Evolutionary conservation across 1,284 basidiomycete genomes (phyloP), one percentile per base, ranked within the genome.

Genomic region (Singerocomus inundabilis): DNA sequence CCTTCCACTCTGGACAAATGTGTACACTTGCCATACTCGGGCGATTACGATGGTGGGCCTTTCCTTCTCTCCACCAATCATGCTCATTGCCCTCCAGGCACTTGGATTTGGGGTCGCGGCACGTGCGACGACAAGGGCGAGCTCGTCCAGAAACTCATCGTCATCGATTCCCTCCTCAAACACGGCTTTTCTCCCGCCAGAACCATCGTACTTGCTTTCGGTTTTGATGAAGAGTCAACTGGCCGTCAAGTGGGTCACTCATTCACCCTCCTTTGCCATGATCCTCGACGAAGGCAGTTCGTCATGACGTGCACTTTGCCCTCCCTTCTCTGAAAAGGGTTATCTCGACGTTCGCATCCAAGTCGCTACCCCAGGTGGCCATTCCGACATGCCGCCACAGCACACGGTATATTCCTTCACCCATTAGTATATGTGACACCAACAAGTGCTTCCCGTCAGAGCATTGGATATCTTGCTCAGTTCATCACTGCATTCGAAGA

Each of bases 201-300:
- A 29, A 80, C 80, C 1, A 68, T 90, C 42, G 76, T 91, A 3
- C 70, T 90, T 37, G 78, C 83, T 2, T 84, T 82, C 56, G 88
- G 89, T 10, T 85, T 85, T 56, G 88, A 91, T 62, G 89, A 91
- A 63, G 88, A 91, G 70, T 69, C 75, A 15, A 74, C 75, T 47
- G 85, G 84, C 32, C 52, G 48, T n/a, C 64, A 82, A 53, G 75
- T 76, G 62, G 36, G 61, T 43, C 25, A 34, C 29, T 16, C 31
- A 18, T 36, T n/a, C 42, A 5, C 7, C 13, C 6, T 10, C 26
- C 21, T 39, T 88, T 61, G 76, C 80, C 1, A 72, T 88, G 56
- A 68, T 89, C 32, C 72, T 88, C 13, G 80, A 81, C 51, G 79
- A 81, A 71, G 79, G 81, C 57, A 59, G 77, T 78, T 8, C 30